Evolutionary conservation across 345 rosid species (phyloP).

Genomic region (Turnera subulata): DNA sequence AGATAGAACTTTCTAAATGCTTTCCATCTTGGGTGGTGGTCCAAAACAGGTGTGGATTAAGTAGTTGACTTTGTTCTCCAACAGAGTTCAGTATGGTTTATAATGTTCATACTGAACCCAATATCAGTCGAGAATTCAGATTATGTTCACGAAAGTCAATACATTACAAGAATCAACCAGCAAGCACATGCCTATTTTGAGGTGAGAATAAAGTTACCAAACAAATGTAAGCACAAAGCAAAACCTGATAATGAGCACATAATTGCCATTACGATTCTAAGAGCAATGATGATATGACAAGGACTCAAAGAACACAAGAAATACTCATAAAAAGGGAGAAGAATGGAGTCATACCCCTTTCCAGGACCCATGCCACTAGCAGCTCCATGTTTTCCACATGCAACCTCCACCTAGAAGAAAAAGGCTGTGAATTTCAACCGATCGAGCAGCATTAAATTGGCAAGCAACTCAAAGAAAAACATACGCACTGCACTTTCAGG

Average conservation of each 20-base stretch:
- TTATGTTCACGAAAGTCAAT: no score
- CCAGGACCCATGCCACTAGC: conserved; percentile 68
- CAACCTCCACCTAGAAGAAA: conserved; percentile 63
- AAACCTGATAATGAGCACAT: no score
- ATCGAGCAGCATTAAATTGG: not conserved
- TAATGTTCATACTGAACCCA: no score
- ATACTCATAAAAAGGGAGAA: conserved; percentile 5
- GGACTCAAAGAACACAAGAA: not conserved
- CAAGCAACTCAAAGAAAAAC: conserved; percentile 27
- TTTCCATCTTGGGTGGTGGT: not conserved
- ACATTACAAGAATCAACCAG: no score
- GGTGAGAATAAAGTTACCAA: no score
- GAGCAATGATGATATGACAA: not conserved
- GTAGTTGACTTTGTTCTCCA: no score
- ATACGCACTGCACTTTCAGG: conserved; percentile 99
- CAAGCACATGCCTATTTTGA: no score
- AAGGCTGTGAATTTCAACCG: conserved; percentile 22
- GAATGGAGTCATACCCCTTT: conserved; percentile 57
- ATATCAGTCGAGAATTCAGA: no score
- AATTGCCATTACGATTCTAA: not conserved
- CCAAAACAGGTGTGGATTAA: not conserved
- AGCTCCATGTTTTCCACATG: conserved; percentile 83
- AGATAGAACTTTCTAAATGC: not conserved
- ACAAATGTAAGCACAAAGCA: no score
- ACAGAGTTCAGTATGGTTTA: no score